Percentiles rank a stretch among this genome's conserved stretches.
phyloP scores from a whole-genome alignment of 108 stramenopile species.

The Fragilariopsis cylindrus region DNA sequence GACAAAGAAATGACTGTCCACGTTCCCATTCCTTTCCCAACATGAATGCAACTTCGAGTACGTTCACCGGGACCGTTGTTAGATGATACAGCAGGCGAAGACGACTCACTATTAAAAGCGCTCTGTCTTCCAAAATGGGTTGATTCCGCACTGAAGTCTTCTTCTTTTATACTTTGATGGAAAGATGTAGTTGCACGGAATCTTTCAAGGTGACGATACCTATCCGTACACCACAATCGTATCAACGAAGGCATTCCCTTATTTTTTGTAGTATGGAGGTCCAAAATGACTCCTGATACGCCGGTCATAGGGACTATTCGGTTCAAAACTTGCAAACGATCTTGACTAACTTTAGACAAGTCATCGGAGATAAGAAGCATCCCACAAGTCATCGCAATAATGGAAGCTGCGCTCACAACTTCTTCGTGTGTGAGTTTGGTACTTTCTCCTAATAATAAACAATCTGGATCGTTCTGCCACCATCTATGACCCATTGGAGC shows the following conservation, averaged over 20 bases:
- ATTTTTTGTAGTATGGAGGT: conserved; percentile 76
- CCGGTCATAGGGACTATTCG: conserved; percentile 86
- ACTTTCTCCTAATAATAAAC: conserved; percentile 84
- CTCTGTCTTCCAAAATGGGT: conserved; percentile 45
- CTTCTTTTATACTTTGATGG: conserved; percentile 13
- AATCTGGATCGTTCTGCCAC: conserved; percentile 97
- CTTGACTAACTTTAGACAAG: conserved; percentile 67
- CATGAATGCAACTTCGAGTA: conserved; percentile 76
- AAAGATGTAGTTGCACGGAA: conserved; percentile 17
- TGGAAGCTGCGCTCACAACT: conserved; percentile 84
- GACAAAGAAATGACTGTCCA: conserved; percentile 85
- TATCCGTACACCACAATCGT: conserved; percentile 85
- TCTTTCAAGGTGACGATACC: conserved; percentile 29
- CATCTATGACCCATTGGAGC: conserved; percentile 82
- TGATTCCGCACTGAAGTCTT: conserved; percentile 48
- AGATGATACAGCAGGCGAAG: neutral
- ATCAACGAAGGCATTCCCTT: conserved; percentile 74
- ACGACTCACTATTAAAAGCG: conserved; percentile 31
- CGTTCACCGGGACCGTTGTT: conserved; percentile 52
- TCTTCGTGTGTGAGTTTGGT: conserved; percentile 82
- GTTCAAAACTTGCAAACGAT: conserved; percentile 66
- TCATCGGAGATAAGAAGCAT: conserved; percentile 91
- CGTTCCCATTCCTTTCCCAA: conserved; percentile 78
- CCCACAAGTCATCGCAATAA: conserved; percentile 91
- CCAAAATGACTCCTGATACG: conserved; percentile 74